Conservation (phyloP, 768 basidiomycete species). For the Sutorius australiensis region DNA sequence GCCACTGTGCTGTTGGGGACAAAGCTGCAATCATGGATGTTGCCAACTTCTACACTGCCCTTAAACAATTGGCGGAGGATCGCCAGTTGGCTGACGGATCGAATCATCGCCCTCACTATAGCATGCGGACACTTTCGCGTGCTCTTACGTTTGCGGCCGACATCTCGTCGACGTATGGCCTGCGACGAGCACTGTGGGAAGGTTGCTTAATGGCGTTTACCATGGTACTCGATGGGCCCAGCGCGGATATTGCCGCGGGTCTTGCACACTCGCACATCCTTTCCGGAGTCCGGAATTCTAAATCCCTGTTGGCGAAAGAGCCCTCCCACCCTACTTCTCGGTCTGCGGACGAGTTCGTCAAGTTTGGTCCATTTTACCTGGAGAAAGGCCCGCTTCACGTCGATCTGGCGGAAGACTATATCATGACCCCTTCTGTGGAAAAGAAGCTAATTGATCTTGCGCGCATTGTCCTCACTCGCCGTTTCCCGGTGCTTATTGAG, state of each 20-base stretch:
- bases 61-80: slow-evolving; percentile 70
- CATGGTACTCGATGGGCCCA: slow-evolving; percentile 80
- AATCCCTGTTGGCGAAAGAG: slow-evolving; percentile 68
- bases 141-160: slow-evolving; percentile 89
- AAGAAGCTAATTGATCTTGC: slow-evolving; percentile 93
- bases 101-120: slow-evolving; percentile 91
- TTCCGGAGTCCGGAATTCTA: slow-evolving; percentile 72
- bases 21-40: slow-evolving; percentile 85
- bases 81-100: slow-evolving; percentile 89
- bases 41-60: slow-evolving; percentile 82
- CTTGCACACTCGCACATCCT: slow-evolving; percentile 79
- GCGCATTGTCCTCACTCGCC: slow-evolving; percentile 80
- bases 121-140: slow-evolving; percentile 92
- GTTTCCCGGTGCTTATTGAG: slow-evolving; percentile 94
- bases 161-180: slow-evolving; percentile 67
- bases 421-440: slow-evolving; percentile 94
- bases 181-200: slow-evolving; percentile 90
- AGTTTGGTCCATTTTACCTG: slow-evolving; percentile 90
- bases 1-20: slow-evolving; percentile 76
- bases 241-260: slow-evolving; percentile 59
- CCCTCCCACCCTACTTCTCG: slow-evolving; percentile 51
- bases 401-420: slow-evolving; percentile 73
- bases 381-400: slow-evolving; percentile 68
- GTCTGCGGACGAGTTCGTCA: slow-evolving; percentile 57
- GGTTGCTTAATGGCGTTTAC: slow-evolving; percentile 98